Base-by-base conservation (phyloP, 2,329 filamentous ascomycete genomes). In the Teratosphaeria destructans region DNA sequence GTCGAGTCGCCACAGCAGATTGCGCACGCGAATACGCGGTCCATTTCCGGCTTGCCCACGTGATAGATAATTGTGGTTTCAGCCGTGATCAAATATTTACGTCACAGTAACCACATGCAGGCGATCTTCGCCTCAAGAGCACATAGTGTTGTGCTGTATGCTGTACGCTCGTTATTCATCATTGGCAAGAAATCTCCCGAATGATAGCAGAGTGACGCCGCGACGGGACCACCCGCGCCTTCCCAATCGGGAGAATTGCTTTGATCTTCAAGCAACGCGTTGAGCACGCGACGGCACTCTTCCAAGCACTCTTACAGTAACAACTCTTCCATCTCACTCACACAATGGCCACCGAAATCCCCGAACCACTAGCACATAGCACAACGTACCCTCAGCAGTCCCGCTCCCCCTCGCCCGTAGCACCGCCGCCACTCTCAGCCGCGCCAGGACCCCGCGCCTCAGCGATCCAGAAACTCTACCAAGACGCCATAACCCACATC, bases 361-460 rank as follows among this genome's bases (percentile, higher is more conserved):
- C 43, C 19, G 19, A 6, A 23, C 52, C 27, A 32, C 14, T 26
- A 54, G 23, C 32, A 19, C 1, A 32, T n/a, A 12, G 19, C 32
- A n/a, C 52, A 14, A 5, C 12, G 1, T 26, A 32, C 16, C 2
- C 7, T 7, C 52, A 54, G 34, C 14, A 23, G 5, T 54, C 52
- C 52, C 54, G 58, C 39, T 58, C 56, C 3, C 60, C 60, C 26
- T 62, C 60, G 16, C 60, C 60, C n/a, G 14, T 29, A 16, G 32
- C 55, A 8, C 16, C 43, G 3, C 78, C 81, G 5, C 81, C 83
- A 12, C 73, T 82, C 57, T 73, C 81, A 52, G 73, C 79, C 35
- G 74, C 81, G 1, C 83, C 82, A 2, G 83, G 84, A 35, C 81
- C 80, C 29, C 84, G 84, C 73, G 84, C 83, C 27, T 77, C 80